These are phyloP conservation scores for Paramecium pentaurelia DNA, from an alignment of 73 alveolate genomes.

Conservation along the genomic window DNA sequence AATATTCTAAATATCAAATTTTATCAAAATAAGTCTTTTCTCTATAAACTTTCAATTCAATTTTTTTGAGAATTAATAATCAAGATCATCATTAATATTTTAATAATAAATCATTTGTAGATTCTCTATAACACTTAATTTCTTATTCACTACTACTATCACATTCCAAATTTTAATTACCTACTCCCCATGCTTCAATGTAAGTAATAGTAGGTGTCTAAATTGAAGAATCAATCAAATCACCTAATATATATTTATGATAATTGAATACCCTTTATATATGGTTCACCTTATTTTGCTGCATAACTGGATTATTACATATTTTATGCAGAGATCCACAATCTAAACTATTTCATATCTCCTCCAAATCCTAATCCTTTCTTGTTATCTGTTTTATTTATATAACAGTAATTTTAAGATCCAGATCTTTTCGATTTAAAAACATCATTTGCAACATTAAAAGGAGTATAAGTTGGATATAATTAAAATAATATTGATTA, in stretches of 20 bases:
- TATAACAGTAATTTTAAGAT: background rate
- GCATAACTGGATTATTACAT: slow-evolving; percentile 1
- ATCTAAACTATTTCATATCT: slow-evolving; percentile 18
- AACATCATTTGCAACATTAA: background rate
- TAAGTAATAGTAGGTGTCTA: background rate
- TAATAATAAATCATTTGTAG: slow-evolving; percentile 28
- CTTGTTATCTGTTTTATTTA: background rate
- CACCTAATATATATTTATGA: background rate
- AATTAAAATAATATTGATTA: background rate
- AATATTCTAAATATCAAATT: background rate
- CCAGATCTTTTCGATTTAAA: slow-evolving; percentile 14
- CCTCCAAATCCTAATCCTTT: slow-evolving; percentile 50
- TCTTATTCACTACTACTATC: slow-evolving; percentile 21
- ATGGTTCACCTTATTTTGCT: background rate
- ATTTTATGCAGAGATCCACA: slow-evolving; percentile 12
- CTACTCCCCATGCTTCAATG: slow-evolving; percentile 41
- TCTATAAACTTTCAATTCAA: background rate
- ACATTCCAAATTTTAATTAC: background rate
- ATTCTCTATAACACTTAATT: slow-evolving; percentile 28
- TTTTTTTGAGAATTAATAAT: background rate
- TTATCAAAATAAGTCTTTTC: background rate
- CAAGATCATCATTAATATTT: background rate
- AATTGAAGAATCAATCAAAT: background rate
- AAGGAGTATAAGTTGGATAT: background rate
- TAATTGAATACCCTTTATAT: background rate